phyloP scores from a whole-genome alignment of 257 asterid genomes.

The Echites panduratus region DNA sequence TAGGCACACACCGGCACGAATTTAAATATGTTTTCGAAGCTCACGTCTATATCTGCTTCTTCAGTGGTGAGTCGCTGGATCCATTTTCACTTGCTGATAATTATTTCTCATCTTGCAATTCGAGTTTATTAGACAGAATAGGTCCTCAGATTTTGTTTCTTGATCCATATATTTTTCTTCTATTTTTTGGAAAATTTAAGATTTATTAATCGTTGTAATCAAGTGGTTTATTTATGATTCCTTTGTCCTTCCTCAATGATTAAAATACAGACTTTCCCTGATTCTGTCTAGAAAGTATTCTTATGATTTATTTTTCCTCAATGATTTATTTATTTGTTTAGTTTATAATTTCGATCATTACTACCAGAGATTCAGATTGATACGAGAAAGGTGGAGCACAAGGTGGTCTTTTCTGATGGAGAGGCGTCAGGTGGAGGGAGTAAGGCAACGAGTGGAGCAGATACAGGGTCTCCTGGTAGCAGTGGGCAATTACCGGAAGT shows the following conservation, averaged over 20 bases:
- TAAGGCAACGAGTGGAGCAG: constrained; percentile 79
- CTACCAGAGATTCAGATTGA: constrained; percentile 87
- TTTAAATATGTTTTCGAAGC: constrained; percentile 88
- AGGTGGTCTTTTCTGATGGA: constrained; percentile 84
- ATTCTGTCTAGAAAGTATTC: background rate
- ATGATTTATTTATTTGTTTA: background rate
- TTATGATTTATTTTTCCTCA: no score
- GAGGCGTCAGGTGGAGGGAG: constrained; percentile 93
- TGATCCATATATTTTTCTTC: no score
- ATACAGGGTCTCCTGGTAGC: constrained; percentile 67
- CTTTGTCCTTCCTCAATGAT: background rate
- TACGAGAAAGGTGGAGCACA: constrained; percentile 91
- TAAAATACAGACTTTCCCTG: background rate
- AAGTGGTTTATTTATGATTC: background rate
- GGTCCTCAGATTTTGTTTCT: background rate
- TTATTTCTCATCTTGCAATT: background rate
- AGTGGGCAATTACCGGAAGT: constrained; percentile 88
- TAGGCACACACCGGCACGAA: constrained; percentile 9
- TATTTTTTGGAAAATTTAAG: no score
- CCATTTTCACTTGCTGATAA: constrained; percentile 4
- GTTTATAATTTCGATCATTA: constrained; percentile 33
- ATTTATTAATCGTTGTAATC: background rate
- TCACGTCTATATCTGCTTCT: constrained; percentile 73
- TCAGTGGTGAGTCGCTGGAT: constrained; percentile 71
- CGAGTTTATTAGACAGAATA: background rate